Evolutionary conservation across 1,139 yeast genomes (phyloP), one percentile per base, ranked within the genome.

Genomic region (Yamadazyma aaseri): DNA sequence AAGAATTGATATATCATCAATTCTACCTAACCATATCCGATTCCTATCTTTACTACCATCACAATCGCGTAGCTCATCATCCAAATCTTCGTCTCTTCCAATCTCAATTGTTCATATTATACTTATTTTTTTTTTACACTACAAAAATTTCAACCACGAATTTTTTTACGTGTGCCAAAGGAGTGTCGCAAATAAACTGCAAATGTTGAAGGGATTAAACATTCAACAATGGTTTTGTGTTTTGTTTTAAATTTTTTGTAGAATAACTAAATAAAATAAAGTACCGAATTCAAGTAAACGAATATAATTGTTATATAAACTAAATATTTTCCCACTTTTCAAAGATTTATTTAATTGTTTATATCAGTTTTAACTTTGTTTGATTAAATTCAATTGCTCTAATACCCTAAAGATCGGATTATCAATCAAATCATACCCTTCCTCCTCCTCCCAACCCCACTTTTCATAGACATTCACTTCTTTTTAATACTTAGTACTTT

Each of bases 111-210:
- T 22, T 22, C 25, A 6, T 6, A 22, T 22, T 11, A n/a, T 9
- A 6, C 6, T 22, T 7, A 8, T 9, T 11, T 22, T 22, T 22
- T 22, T 11, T 6, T 6, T 7, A 8, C 25, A 7, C 6, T 22
- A 7, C 6, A 8, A 21, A 15, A 21, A 14, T 20, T 20, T 28
- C 31, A 28, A 28, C 23, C 32, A 29, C 32, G 32, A 29, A 28
- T 20, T 11, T 20, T 17, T 23, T 29, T 23, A 18, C 32, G 23
- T 29, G 32, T 23, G 28, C 17, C 9, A 25, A 8, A 29, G 32
- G 32, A 29, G 32, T n/a, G 20, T 20, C 20, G 20, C 20, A 17
- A 16, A 21, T 4, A 14, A 18, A 20, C 30, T 28, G 24, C 30
- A 28, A 26, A 29, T 16, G 31, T 26, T 13, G 3, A 15, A 29